These are phyloP conservation scores for Rubroboletus pulcherrimus DNA, from an alignment of 768 basidiomycete species.

Conservation along the genomic window DNA sequence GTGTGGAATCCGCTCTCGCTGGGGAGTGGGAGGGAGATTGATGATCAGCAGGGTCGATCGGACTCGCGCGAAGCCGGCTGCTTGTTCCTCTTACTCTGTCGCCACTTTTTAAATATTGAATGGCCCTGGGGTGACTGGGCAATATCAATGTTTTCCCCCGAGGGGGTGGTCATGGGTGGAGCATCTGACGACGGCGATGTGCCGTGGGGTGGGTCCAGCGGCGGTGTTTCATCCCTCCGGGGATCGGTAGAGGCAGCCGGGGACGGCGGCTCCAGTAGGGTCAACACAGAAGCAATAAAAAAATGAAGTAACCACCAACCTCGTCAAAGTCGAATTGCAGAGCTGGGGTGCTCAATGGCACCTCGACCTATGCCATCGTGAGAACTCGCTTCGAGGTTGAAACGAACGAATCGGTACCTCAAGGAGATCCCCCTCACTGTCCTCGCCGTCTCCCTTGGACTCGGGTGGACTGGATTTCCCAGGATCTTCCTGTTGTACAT, in stretches of 20 bases:
- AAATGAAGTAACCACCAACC: not conserved
- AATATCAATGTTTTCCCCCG: not conserved
- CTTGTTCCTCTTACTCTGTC: not conserved
- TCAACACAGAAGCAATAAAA: not conserved
- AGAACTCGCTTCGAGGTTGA: not conserved
- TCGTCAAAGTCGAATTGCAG: not conserved
- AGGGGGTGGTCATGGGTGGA: no score
- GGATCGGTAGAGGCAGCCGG: no score
- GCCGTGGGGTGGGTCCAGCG: no score
- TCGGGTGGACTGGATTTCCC: not conserved
- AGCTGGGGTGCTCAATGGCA: not conserved
- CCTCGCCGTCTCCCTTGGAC: not conserved
- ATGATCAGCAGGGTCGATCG: not conserved
- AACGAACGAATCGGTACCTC: not conserved
- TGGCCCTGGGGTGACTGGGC: no score
- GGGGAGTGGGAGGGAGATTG: not conserved
- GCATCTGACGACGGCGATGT: no score
- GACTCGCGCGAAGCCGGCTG: not conserved
- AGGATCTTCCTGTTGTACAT: not conserved
- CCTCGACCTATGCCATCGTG: not conserved
- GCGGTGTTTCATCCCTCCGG: not conserved
- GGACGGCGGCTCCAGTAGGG: no score
- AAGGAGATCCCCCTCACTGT: not conserved
- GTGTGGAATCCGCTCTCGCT: not conserved
- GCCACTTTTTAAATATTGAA: no score